Evolutionary conservation across 176 grass and related monocot species (phyloP).

Genomic region (Ampelocalamus luodianensis): DNA sequence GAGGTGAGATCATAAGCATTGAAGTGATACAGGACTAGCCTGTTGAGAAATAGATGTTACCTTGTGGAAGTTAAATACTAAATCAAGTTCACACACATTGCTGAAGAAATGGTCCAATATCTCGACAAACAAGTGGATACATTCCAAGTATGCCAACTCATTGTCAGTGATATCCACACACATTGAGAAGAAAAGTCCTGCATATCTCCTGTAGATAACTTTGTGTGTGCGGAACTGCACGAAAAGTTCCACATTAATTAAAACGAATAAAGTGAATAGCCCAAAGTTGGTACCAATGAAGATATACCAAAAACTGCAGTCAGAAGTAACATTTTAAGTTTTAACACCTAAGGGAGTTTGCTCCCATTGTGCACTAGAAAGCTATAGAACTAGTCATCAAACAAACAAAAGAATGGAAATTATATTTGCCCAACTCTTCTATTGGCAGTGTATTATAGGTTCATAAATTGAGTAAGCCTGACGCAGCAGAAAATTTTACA

Average conservation of each 20-base stretch:
- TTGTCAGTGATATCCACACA: slow-evolving; percentile 99
- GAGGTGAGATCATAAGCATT: background rate
- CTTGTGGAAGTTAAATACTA: slow-evolving; percentile 99
- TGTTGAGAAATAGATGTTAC: slow-evolving; percentile 40
- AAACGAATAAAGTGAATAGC: background rate
- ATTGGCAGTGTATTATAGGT: background rate
- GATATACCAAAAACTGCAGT: slow-evolving; percentile 10
- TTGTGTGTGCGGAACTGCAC: slow-evolving; percentile 85
- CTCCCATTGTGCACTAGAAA: background rate
- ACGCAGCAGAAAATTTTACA: background rate
- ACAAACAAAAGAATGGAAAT: slow-evolving; percentile 3
- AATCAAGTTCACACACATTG: slow-evolving; percentile 97
- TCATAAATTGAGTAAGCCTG: slow-evolving; percentile 7
- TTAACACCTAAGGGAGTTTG: background rate
- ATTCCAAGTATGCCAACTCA: slow-evolving; percentile 96
- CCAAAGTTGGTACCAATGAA: background rate
- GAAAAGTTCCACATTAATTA: slow-evolving; percentile 10
- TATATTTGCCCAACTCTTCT: background rate
- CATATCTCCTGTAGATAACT: slow-evolving; percentile 99
- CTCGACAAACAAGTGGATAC: slow-evolving; percentile 98
- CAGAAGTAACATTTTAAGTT: background rate
- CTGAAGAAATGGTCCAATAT: slow-evolving; percentile 99
- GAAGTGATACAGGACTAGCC: background rate
- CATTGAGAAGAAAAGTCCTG: slow-evolving; percentile 95
- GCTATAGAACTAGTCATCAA: background rate